A percentile compares a stretch with the other conserved stretches of the same genome.
phyloP scores from a whole-genome alignment of 2,329 filamentous ascomycete genomes.

The Aaosphaeria pasadenensis region DNA sequence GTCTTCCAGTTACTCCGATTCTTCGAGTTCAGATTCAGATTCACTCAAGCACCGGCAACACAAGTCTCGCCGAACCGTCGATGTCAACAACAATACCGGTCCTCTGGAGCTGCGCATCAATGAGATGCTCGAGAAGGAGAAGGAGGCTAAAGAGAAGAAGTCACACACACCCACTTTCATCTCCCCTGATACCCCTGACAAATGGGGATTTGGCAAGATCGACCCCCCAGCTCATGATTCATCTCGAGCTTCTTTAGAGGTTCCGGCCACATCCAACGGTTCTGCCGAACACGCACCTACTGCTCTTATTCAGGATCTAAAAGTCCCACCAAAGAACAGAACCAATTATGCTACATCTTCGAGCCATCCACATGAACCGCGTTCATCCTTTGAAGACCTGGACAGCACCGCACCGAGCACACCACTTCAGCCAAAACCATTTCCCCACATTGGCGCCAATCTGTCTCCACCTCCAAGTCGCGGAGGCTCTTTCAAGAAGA shows the following conservation, averaged over 20 bases:
- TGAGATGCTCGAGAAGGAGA: slow-evolving; percentile 37
- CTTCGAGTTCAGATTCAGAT: slow-evolving; percentile 44
- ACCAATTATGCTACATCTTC: slow-evolving; percentile 14
- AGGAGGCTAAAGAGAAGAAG: slow-evolving; percentile 36
- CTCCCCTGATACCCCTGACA: slow-evolving; percentile 43
- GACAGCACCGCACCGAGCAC: slow-evolving; percentile 39
- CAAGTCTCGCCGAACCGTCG: slow-evolving; percentile 50
- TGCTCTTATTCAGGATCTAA: slow-evolving; percentile 10
- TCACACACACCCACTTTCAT: slow-evolving; percentile 33
- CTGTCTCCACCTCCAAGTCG: slow-evolving; percentile 37
- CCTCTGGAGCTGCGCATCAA: slow-evolving; percentile 47
- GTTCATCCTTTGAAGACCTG: slow-evolving; percentile 37
- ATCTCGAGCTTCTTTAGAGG: slow-evolving; percentile 23
- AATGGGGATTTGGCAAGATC: slow-evolving; percentile 30
- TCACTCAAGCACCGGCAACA: slow-evolving; percentile 47
- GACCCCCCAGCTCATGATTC: slow-evolving; percentile 15
- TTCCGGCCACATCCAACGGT: slow-evolving; percentile 16
- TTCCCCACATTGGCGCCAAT: slow-evolving; percentile 31
- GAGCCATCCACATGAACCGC: slow-evolving; percentile 25
- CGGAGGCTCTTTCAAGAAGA: slow-evolving; percentile 28
- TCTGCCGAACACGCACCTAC: slow-evolving; percentile 14
- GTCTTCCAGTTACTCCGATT: slow-evolving; percentile 26
- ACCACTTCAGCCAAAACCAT: slow-evolving; percentile 27
- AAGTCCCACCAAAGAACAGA: slow-evolving; percentile 12
- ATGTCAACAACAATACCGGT: slow-evolving; percentile 43